Evolutionary conservation across 208 protist genomes (phyloP).

Genomic region (Acanthamoeba sp.): DNA sequence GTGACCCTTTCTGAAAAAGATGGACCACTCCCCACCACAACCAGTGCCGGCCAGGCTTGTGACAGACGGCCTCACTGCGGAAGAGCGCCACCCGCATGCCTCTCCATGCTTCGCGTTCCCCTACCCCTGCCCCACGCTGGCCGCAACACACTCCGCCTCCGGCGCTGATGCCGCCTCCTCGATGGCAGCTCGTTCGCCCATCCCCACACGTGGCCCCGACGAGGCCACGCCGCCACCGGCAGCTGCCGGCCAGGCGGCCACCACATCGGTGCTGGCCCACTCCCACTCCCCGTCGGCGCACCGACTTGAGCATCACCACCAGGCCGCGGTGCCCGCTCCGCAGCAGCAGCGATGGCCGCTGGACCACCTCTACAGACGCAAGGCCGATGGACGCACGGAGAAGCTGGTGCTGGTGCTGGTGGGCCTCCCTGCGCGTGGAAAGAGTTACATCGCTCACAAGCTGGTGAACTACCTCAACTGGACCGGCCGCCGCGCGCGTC

Average conservation of each 20-base stretch:
- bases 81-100: background rate
- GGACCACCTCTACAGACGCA: background rate
- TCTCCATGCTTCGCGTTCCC: background rate
- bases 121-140: background rate
- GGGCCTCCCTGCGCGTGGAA: constrained; percentile 75
- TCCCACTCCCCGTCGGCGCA: background rate
- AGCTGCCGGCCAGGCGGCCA: too few relatives aligned
- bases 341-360: background rate
- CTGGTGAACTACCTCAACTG: constrained; percentile 70
- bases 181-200: background rate
- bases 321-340: background rate
- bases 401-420: constrained; percentile 79
- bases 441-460: constrained; percentile 73
- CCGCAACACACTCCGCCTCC: background rate
- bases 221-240: background rate
- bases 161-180: background rate
- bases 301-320: background rate
- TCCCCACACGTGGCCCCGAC: background rate
- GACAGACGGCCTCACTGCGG: background rate
- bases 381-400: background rate
- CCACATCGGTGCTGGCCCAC: background rate
- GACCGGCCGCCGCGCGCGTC: constrained; percentile 37
- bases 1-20: background rate
- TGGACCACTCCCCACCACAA: background rate
- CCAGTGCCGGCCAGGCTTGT: background rate